phyloP scores from a whole-genome alignment of 1,139 yeast genomes.

The Hyphopichia burtonii region DNA sequence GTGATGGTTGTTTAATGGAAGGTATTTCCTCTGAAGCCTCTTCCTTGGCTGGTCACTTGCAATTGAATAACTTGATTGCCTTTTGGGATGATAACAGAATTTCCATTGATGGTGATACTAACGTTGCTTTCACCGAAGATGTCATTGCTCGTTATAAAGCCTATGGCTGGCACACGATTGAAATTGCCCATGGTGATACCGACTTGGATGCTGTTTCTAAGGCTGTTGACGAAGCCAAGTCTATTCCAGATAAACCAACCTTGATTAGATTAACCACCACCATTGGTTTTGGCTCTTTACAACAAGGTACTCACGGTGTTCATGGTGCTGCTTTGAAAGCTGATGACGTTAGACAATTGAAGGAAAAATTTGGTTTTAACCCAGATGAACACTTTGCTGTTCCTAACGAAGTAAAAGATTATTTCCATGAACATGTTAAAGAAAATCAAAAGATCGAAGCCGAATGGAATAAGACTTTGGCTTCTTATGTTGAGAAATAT shows the following conservation, averaged over 20 bases:
- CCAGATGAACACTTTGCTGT: conserved; percentile 78
- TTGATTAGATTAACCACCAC: conserved; percentile 86
- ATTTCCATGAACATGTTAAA: conserved; percentile 57
- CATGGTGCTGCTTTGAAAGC: conserved; percentile 97
- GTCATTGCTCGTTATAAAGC: conserved; percentile 83
- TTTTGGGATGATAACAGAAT: conserved; percentile 97
- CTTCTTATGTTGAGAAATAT: conserved; percentile 63
- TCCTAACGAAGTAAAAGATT: conserved; percentile 79
- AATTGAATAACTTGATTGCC: conserved; percentile 90
- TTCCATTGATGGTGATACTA: conserved; percentile 94
- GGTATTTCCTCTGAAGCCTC: conserved; percentile 95
- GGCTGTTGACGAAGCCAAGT: conserved; percentile 75
- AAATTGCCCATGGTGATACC: conserved; percentile 78
- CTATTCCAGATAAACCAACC: conserved; percentile 76
- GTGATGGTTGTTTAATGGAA: conserved; percentile 99
- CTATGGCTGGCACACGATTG: conserved; percentile 90
- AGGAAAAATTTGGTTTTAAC: conserved; percentile 83
- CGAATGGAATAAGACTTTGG: conserved; percentile 70
- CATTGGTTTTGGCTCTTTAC: conserved; percentile 91
- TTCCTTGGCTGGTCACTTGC: conserved; percentile 94
- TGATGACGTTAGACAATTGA: conserved; percentile 88
- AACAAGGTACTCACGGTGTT: conserved; percentile 85
- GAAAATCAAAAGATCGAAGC: conserved; percentile 61
- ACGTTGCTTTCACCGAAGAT: conserved; percentile 92
- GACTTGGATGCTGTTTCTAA: conserved; percentile 70